These are phyloP conservation scores for Dissophora ornata DNA, from an alignment of 192 early-diverging fungal species.

Conservation along the genomic window DNA sequence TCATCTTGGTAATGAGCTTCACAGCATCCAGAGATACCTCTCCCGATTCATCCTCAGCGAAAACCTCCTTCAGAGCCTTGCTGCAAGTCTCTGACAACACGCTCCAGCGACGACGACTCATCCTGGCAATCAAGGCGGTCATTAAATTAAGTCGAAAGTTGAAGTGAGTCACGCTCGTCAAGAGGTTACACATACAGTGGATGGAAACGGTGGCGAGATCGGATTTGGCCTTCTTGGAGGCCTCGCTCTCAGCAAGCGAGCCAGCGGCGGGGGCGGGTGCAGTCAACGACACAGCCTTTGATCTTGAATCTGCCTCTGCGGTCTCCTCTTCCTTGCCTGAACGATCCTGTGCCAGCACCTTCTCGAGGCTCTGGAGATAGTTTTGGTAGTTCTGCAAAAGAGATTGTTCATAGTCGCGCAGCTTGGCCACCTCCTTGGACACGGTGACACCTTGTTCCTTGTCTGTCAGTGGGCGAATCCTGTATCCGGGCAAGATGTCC, in stretches of 20 bases:
- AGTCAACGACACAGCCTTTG: constrained; percentile 24
- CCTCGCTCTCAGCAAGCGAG: constrained; percentile 20
- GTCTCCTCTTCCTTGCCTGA: constrained; percentile 42
- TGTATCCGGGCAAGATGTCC: constrained; percentile 96
- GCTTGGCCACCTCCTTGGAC: constrained; percentile 89
- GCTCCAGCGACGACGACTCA: constrained; percentile 63
- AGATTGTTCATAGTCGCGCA: constrained; percentile 87
- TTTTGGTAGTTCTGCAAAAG: constrained; percentile 86
- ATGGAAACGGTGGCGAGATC: constrained; percentile 70
- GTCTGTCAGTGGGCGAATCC: constrained; percentile 88
- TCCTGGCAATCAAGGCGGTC: constrained; percentile 81
- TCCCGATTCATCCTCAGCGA: constrained; percentile 87
- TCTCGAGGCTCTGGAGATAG: constrained; percentile 84
- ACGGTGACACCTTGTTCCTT: constrained; percentile 82
- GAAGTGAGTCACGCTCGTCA: constrained; percentile 89
- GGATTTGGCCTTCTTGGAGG: constrained; percentile 31
- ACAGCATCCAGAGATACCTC: constrained; percentile 89
- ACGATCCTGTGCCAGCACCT: constrained; percentile 37
- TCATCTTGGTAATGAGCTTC: constrained; percentile 83
- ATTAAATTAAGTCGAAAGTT: constrained; percentile 95
- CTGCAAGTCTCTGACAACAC: constrained; percentile 78
- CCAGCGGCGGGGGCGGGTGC: constrained; percentile 23
- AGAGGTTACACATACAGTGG: constrained; percentile 85
- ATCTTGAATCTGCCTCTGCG: constrained; percentile 10
- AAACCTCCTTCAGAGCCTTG: constrained; percentile 81